A percentile compares a stretch with the other conserved stretches of the same genome.
phyloP scores from a whole-genome alignment of 352 stramenopile genomes.

The Lagenidium giganteum region DNA sequence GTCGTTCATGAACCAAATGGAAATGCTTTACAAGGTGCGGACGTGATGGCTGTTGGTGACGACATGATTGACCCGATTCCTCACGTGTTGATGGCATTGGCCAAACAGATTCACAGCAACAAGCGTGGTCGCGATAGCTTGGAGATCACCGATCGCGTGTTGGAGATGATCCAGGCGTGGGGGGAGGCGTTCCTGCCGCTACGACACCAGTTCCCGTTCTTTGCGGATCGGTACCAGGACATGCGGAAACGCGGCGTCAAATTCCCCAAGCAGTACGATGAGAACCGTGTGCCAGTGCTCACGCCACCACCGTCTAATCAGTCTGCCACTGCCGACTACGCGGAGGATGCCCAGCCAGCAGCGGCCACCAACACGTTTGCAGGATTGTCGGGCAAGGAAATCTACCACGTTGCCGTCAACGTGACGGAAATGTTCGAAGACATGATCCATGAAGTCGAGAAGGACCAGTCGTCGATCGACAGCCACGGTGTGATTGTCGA shows the following conservation, averaged over 20 bases:
- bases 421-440: slow-evolving; percentile 81
- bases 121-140: slow-evolving; percentile 69
- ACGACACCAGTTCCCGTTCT: slow-evolving; percentile 66
- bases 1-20: slow-evolving; percentile 69
- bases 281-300: slow-evolving; percentile 54
- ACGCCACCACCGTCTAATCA: slow-evolving; percentile 21
- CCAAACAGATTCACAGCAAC: slow-evolving; percentile 38
- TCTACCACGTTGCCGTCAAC: slow-evolving; percentile 61
- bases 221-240: slow-evolving; percentile 82
- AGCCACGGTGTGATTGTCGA: slow-evolving; percentile 66
- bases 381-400: slow-evolving; percentile 46
- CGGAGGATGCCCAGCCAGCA: slow-evolving; percentile 3
- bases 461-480: slow-evolving; percentile 29
- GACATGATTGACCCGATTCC: background rate
- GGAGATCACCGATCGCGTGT: slow-evolving; percentile 58
- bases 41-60: background rate
- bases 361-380: slow-evolving; percentile 20
- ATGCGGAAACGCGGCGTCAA: slow-evolving; percentile 74
- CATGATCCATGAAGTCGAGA: slow-evolving; percentile 68
- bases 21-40: slow-evolving; percentile 58
- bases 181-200: slow-evolving; percentile 75
- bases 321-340: slow-evolving; percentile 1
- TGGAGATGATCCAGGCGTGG: slow-evolving; percentile 78
- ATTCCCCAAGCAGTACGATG: slow-evolving; percentile 77
- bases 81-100: background rate